Evolutionary conservation across 1,284 basidiomycete genomes (phyloP), one percentile per base, ranked within the genome.

Genomic region (Cutaneotrichosporon mucoides): DNA sequence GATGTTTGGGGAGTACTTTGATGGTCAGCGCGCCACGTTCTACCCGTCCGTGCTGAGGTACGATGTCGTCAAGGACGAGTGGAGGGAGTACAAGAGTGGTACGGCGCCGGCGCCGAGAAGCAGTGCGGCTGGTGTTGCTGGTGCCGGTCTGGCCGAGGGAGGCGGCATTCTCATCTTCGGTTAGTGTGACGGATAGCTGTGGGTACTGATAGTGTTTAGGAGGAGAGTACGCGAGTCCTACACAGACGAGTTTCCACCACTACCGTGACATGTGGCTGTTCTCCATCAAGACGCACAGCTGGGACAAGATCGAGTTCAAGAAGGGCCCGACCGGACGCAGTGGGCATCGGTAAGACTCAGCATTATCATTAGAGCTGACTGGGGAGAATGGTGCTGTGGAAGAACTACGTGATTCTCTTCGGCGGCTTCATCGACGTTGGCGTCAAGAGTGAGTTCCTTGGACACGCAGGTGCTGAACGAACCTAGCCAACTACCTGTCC

Each of bases 251-350:
- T 0, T 95, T 95, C 76, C 90, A 94, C 66, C 92, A 95, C 71
- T 96, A 93, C 71, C 85, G 89, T 45, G 90, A 94, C 68, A 86
- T 93, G 64, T 68, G 63, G 63, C 57, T 67, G 40, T 67, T 68
- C 59, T 63, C 56, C 40, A 61, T 66, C 47, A 69, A 69, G 59
- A 64, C 84, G 0, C 88, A 92, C 69, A 79, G 83, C 0, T 97
- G 93, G 93, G 90, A 96, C 62, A 82, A 90, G 15, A 89, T 95
- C 58, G 92, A 96, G 83, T 83, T 90, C 7, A 94, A 92, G 71
- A 77, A 88, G 13, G 82, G 85, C 13, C 92, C 92, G 0, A 86
- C 83, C 46, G 89, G 91, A 2, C 82, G 93, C 35, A 90, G 88
- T 12, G 93, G 93, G 1, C 91, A 91, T 76, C 81, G 90, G 85